A percentile compares a stretch with the other conserved stretches of the same genome.
Conservation (phyloP, 163 green algal genomes). For the Scenedesmus sp. region DNA sequence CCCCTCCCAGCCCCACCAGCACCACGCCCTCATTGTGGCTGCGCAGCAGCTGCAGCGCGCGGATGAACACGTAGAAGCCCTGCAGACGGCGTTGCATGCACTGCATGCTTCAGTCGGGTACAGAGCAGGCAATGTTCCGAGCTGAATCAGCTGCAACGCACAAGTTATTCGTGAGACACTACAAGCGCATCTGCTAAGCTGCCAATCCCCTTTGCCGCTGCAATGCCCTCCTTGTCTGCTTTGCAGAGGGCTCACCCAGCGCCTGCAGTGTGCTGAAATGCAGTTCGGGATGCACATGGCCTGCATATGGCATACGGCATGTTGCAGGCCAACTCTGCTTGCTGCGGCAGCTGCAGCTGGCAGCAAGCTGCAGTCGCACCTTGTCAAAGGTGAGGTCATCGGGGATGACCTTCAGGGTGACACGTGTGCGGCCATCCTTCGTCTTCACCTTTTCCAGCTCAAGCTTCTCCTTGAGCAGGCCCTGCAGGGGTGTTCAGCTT, state of each 20-base stretch:
- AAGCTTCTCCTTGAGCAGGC: conserved; percentile 93
- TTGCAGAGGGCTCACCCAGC: no score
- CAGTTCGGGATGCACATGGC: no score
- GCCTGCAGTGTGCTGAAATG: no score
- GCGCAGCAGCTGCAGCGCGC: conserved; percentile 90
- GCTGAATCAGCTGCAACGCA: no score
- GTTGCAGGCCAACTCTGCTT: no score
- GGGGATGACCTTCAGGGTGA: conserved; percentile 86
- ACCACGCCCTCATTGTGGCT: conserved; percentile 88
- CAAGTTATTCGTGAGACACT: no score
- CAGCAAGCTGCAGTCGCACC: conserved; percentile 55
- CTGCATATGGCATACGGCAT: neutral
- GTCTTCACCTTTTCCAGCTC: conserved; percentile 79
- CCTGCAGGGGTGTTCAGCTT: conserved; percentile 25
- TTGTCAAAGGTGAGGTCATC: conserved; percentile 96
- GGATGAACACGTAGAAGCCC: conserved; percentile 97
- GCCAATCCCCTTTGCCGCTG: no score
- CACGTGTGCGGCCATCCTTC: conserved; percentile 71
- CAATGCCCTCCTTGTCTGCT: no score
- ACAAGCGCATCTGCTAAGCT: no score
- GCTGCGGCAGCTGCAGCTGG: neutral
- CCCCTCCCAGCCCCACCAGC: conserved; percentile 93
- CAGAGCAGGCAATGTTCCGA: no score
- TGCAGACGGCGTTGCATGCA: conserved; percentile 51
- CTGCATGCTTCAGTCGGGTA: neutral